phyloP scores from a whole-genome alignment of 2,329 filamentous ascomycete species.

The Neospermospora avenae region DNA sequence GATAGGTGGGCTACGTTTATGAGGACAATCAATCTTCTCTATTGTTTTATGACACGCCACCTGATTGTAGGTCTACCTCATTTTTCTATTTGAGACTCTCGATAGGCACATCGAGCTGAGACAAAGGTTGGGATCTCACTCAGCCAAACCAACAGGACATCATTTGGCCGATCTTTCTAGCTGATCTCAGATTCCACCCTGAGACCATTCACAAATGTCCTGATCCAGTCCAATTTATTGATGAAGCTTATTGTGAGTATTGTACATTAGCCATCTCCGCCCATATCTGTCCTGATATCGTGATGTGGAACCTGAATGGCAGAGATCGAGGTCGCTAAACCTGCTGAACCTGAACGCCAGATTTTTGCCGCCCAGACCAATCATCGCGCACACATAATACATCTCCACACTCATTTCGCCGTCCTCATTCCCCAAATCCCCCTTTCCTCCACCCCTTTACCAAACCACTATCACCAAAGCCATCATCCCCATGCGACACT shows the following conservation, averaged over 20 bases:
- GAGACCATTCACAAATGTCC: too few relatives aligned
- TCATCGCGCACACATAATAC: not conserved
- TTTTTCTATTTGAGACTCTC: too few relatives aligned
- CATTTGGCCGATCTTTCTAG: too few relatives aligned
- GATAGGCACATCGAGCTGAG: too few relatives aligned
- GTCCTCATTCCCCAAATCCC: not conserved
- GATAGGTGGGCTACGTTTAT: too few relatives aligned
- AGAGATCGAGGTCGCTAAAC: not conserved
- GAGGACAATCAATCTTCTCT: too few relatives aligned
- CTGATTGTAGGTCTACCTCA: too few relatives aligned
- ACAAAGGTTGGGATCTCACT: too few relatives aligned
- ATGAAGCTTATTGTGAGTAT: not conserved
- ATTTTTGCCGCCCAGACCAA: slow-evolving; percentile 10
- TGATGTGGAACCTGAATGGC: not conserved
- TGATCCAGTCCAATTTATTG: not conserved
- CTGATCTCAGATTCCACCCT: too few relatives aligned
- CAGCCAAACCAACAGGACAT: too few relatives aligned
- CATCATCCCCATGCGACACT: not conserved
- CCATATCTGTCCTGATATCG: not conserved
- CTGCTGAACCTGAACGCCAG: slow-evolving; percentile 20
- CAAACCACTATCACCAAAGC: not conserved
- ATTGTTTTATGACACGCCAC: too few relatives aligned
- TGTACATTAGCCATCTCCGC: not conserved
- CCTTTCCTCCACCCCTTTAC: not conserved
- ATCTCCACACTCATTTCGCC: not conserved